Base-by-base conservation (phyloP, 208 protist genomes). In the Crithidia mellificae region DNA sequence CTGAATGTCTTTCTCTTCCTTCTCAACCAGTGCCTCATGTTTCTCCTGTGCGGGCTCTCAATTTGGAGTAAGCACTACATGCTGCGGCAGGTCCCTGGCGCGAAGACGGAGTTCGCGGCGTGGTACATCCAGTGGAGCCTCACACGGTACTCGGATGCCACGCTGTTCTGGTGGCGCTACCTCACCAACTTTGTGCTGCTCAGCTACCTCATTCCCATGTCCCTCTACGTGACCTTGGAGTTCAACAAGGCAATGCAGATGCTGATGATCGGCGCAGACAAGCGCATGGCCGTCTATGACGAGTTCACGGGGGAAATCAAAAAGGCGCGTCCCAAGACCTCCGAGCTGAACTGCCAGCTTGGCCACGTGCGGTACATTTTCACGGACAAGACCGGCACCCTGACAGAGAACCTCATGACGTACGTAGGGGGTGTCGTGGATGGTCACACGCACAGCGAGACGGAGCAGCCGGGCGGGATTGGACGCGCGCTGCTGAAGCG, bases 331-430 rank as follows among this genome's bases (percentile, higher is more conserved):
- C 88, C 90, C 11, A 91, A 90, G 63, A 96, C 91, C 22, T 92
- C 88, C 1, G 80, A 94, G 62, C 73, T 97, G 12, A 97, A 97
- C 85, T 85, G 61, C 32, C 82, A 96, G 65, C 78, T 97, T 27
- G 85, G 80, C 6, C 77, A 85, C 47, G 82, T 97, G 59, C 77
- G 77, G 51, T 94, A 93, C 75, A 86, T 97, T 50, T 97, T 97
- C 76, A 91, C 89, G 6, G 92, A 97, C 72, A 97, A 97, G 63
- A 97, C 92, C 14, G 92, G 92, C 30, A 97, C 92, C 15, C 64
- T 97, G 53, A 97, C 92, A 24, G 83, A 97, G 57, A 97, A 97
- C 52, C 44, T 85, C 8, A 97, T 97, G 92, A 87, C 84, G 6
- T 96, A 91, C 73, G 81, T 91, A 11, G 82, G 75, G 43, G 85